Evolutionary conservation across 495 filamentous ascomycete genomes (phyloP), one percentile per base, ranked within the genome.

Genomic region (Lepraria neglecta): DNA sequence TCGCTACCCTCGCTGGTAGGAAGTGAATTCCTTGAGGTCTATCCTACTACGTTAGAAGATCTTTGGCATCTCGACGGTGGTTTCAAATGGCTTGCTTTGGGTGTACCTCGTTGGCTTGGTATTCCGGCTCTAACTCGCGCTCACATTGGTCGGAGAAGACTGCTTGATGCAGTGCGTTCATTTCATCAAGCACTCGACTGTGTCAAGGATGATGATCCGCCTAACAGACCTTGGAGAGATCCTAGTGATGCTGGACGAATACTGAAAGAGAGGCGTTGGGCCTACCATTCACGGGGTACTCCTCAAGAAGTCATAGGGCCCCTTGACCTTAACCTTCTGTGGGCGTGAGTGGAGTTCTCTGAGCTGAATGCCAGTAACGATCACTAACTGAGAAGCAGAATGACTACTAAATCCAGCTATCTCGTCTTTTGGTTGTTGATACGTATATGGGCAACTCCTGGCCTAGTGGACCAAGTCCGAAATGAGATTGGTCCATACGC

Each of bases 381-480:
- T 33, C 17, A 6, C 58, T 60, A 14, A 60, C 28, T 4, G 17
- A 11, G 21, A 14, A 7, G 24, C 7, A 43, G 47, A 6, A 52
- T 43, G 46, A 76, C 79, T 59, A 78, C 77, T 11, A 79, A 85
- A 59, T 69, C 76, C 2, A 74, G 78, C 15, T 74, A 77, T 35
- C 69, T 79, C 50, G 75, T 78, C 3, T 86, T 82, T 66, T 87
- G 83, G 83, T 76, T 76, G 51, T 54, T 85, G 21, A 64, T 82
- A 17, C 82, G 77, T 55, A 76, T 87, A 38, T 78, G 78, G 60
- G 68, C 76, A 14, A 76, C 76, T 28, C 71, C 73, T 11, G 66
- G 65, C 1, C 72, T 83, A 24, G 59, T 83, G 10, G 69, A 71
- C n/a, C 71, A 72, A 5, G 74, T 87, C 21, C 75, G 79, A 15